Base-by-base conservation (phyloP, 2,329 filamentous ascomycete species). In the Paecilomyces dactylethromorphus region DNA sequence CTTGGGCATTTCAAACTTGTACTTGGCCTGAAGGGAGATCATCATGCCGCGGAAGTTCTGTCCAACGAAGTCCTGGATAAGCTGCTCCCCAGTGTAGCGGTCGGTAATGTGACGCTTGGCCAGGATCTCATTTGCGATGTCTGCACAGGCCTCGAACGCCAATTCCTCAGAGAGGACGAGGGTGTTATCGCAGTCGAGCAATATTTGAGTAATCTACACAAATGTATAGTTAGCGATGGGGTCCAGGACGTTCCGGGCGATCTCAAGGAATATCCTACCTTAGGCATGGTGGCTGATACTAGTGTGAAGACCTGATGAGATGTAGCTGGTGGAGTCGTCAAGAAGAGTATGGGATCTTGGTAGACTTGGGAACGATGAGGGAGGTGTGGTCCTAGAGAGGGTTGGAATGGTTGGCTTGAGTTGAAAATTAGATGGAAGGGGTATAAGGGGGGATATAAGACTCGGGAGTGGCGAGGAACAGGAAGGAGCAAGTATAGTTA, bases 31-130 rank as follows among this genome's bases (percentile, higher is more conserved):
- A 61, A 96, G 85, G 61, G 85, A 86, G 60, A 80, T 76, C 78
- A 96, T 87, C 90, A 96, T 96, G 76, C 91, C 90, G 66, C 91
- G 90, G 84, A 96, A 96, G 83, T 95, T 96, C 75, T 94, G 89
- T 68, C 92, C 92, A 67, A 96, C 91, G 69, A 95, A 96, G 78
- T 96, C 90, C 66, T 82, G 80, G 78, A 96, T 90, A 63, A 96
- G 87, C 60, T 86, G 82, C 54, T 87, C 84, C 69, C 89, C 89
- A 3, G 89, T 92, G 81, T 95, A 96, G 71, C 83, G 85, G 66
- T 85, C 81, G 26, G 81, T 70, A 68, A 91, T 80, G 67, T 81
- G 78, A 70, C 88, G 82, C 69, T 83, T 82, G 67, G 82, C 81
- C 73, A 93, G 86, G 74, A 96, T 90, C 75, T 91, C 82, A 79